A percentile compares a stretch with the other conserved stretches of the same genome.
Conservation (phyloP, 129 eudicot genomes). For the Apium graveolens region DNA sequence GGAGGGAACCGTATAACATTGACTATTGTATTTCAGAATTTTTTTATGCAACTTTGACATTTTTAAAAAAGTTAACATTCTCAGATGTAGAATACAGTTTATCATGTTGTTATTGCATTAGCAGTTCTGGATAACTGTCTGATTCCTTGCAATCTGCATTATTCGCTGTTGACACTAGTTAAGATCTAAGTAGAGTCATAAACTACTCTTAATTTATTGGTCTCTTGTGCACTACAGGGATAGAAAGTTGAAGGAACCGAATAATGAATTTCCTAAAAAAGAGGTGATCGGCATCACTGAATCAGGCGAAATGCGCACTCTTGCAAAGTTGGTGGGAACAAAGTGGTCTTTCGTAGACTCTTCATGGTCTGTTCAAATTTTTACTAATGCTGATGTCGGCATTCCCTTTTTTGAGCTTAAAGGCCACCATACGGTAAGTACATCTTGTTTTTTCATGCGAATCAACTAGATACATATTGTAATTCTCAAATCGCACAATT, state of each 20-base stretch:
- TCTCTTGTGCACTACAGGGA: constrained; percentile 30
- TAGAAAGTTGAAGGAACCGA: constrained; percentile 27
- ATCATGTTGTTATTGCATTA: not conserved
- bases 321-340: constrained; percentile 43
- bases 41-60: not conserved
- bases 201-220: not conserved
- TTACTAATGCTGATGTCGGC: constrained; percentile 20
- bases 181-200: not conserved
- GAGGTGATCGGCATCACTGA: constrained; percentile 49
- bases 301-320: constrained; percentile 44
- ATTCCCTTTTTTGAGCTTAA: constrained; percentile 48
- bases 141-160: not conserved
- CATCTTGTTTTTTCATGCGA: constrained; percentile 8
- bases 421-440: constrained; percentile 56
- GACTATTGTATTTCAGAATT: not conserved
- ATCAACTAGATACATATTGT: not conserved
- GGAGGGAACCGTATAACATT: not conserved
- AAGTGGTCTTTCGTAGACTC: constrained; percentile 66
- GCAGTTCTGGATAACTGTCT: not conserved
- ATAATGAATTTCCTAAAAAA: constrained; percentile 18
- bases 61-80: not conserved
- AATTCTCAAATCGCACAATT: not conserved
- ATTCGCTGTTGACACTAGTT: not conserved
- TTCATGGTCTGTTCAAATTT: constrained; percentile 57
- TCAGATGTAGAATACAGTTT: not conserved